Evolutionary conservation across 805 yeast genomes (phyloP), one percentile per base, ranked within the genome.

Genomic region (Candida parachauliodes): DNA sequence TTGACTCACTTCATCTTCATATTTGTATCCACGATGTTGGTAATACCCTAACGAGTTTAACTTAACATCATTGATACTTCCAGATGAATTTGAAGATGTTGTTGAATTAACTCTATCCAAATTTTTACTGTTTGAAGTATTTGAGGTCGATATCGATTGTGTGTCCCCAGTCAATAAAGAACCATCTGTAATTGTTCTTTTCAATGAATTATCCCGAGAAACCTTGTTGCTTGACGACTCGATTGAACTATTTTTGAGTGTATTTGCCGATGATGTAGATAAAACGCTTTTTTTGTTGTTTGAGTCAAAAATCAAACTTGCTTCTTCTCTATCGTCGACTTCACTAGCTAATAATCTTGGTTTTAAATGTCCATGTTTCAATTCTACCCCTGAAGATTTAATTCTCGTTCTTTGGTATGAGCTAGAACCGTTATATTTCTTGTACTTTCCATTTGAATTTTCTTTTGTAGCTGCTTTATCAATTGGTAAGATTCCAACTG

Each of bases 271-370:
- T 8, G 37, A 33, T 7, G 39, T 39, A 6, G 34, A 27, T 11
- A 28, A 30, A 8, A 35, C 21, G 12, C 17, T 20, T 15, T 37
- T 32, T 29, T 29, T 12, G 39, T 31, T 11, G 39, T 31, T 11
- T 43, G 37, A 9, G 44, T 29, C 5, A 45, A 36, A 8, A 42
- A 37, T 3, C 21, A 36, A 17, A 20, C 15, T 30, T 12, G 32
- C n/a, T 25, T 39, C 36, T 15, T 40, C 43, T 16, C 37, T 76
- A 38, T 82, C 87, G 44, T 81, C 89, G 25, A 83, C 80, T 54
- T 83, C 93, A 17, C 83, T 75, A 2, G 89, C 91, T 42, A 84
- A 64, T 59, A 83, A 67, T 32, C 87, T 70, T 18, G 83, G 84
- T 37, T 77, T 72, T 41, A 76, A 64, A 51, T 68, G 77, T 5